A percentile compares a stretch with the other conserved stretches of the same genome.
These are phyloP conservation scores for Paramecium pentaurelia DNA, from an alignment of 73 alveolate genomes.

Conservation along the genomic window DNA sequence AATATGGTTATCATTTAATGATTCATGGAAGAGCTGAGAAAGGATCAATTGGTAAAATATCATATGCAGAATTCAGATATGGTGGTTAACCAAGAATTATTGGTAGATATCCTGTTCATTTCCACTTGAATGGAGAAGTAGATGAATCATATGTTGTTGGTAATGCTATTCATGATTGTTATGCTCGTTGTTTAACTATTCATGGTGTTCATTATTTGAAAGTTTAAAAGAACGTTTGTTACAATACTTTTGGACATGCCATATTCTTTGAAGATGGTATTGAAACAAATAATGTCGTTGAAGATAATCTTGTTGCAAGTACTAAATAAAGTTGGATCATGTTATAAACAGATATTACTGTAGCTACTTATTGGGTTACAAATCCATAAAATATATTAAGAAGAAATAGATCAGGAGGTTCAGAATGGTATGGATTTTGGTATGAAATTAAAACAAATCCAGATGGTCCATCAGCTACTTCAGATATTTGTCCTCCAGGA, in stretches of 20 bases:
- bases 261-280: constrained; percentile 85
- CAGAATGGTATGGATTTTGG: constrained; percentile 90
- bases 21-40: constrained; percentile 74
- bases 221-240: constrained; percentile 76
- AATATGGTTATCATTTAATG: constrained; percentile 82
- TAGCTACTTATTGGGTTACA: constrained; percentile 89
- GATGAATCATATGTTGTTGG: constrained; percentile 74
- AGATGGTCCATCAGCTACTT: constrained; percentile 81
- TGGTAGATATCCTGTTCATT: constrained; percentile 87
- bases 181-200: constrained; percentile 78
- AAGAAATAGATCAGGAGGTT: constrained; percentile 86
- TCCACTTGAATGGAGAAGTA: constrained; percentile 80
- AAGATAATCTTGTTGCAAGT: constrained; percentile 69
- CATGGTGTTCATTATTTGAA: constrained; percentile 79
- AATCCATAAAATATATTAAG: constrained; percentile 76
- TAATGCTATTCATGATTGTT: constrained; percentile 77
- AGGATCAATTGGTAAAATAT: constrained; percentile 66
- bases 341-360: constrained; percentile 81
- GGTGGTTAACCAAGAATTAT: constrained; percentile 82
- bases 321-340: constrained; percentile 67
- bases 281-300: constrained; percentile 74
- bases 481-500: constrained; percentile 78
- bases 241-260: constrained; percentile 80
- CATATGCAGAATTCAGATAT: constrained; percentile 70
- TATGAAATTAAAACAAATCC: constrained; percentile 68